Evolutionary conservation across 129 eudicot species (phyloP).

Genomic region (Helianthus annuus): HanXRQr2.0-SUNRISE NC_035448.2:167232313-167232812

Average conservation of each 20-base stretch:
- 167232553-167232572: too few species aligned
- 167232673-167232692: not conserved
- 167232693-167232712: not conserved
- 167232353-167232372: constrained; percentile 91
- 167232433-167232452: constrained; percentile 72
- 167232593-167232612: not conserved
- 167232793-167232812: not conserved
- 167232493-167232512: too few species aligned
- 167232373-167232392: constrained; percentile 79
- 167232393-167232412: constrained; percentile 70
- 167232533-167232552: too few species aligned
- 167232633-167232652: not conserved
- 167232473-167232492: constrained; percentile 68
- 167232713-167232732: not conserved
- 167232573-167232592: not conserved
- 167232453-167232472: constrained; percentile 76
- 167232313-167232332: constrained; percentile 72
- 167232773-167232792: not conserved
- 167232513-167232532: too few species aligned
- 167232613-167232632: not conserved
- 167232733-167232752: not conserved
- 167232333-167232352: constrained; percentile 84
- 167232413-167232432: constrained; percentile 65
- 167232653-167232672: not conserved
- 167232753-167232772: not conserved